Conservation (phyloP, 306 rosid species). For the Sphenostylis stenocarpa region DNA sequence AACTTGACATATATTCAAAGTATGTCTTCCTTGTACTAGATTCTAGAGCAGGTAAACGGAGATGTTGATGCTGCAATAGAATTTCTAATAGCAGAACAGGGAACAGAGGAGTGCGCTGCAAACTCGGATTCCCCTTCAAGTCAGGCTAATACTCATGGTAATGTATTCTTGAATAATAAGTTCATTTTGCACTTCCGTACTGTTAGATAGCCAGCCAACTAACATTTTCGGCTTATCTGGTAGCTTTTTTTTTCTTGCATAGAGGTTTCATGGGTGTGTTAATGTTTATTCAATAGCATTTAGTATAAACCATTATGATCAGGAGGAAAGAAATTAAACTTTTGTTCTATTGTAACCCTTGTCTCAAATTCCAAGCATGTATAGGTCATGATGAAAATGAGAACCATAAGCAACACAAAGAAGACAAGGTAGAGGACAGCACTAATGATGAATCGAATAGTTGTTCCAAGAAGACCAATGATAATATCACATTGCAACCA, state of each 20-base stretch:
- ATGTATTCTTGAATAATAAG: conserved; percentile 26
- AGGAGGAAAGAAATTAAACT: neutral
- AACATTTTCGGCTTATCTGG: conserved; percentile 15
- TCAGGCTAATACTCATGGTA: conserved; percentile 51
- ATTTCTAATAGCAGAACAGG: conserved; percentile 78
- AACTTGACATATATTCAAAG: conserved; percentile 7
- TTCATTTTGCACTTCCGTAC: conserved; percentile 30
- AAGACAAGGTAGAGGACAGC: conserved; percentile 37
- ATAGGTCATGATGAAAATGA: conserved; percentile 41
- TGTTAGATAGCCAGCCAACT: conserved; percentile 1
- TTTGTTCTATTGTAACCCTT: conserved; percentile 9
- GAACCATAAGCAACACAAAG: conserved; percentile 31
- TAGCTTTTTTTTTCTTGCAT: neutral
- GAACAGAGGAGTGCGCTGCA: conserved; percentile 49
- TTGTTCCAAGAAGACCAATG: conserved; percentile 25
- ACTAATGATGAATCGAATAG: conserved; percentile 34
- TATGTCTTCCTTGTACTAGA: conserved; percentile 43
- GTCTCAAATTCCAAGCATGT: conserved; percentile 27
- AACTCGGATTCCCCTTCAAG: conserved; percentile 44
- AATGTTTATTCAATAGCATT: conserved; percentile 13
- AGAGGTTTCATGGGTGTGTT: neutral
- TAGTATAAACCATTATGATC: neutral
- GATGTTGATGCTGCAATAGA: conserved; percentile 78
- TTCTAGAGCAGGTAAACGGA: conserved; percentile 65
- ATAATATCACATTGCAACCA: conserved; percentile 35